A percentile compares a stretch with the other conserved stretches of the same genome.
phyloP scores from a whole-genome alignment of 805 yeast genomes.

The Cyberlindnera lachancei region DNA sequence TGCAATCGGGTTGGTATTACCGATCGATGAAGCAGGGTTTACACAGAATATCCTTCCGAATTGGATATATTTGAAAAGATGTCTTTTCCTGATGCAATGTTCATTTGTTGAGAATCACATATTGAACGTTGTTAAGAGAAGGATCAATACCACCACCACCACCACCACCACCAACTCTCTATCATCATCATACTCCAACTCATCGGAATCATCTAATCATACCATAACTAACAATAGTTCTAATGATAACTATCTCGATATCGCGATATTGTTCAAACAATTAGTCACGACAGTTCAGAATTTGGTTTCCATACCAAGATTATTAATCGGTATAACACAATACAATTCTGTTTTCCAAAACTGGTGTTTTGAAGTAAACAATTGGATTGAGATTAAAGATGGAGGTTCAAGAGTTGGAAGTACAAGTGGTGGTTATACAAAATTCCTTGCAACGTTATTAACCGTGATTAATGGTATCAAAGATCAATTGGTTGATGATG shows the following conservation, averaged over 20 bases:
- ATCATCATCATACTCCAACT: too few species aligned
- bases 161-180: too few species aligned
- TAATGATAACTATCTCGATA: constrained; percentile 13
- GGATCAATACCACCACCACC: too few species aligned
- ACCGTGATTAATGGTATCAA: constrained; percentile 13
- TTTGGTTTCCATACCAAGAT: constrained; percentile 27
- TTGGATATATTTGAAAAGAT: constrained; percentile 25
- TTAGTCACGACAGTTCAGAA: constrained; percentile 26
- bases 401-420: constrained; percentile 26
- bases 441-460: constrained; percentile 17
- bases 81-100: constrained; percentile 24
- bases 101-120: constrained; percentile 19
- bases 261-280: constrained; percentile 21
- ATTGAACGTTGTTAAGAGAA: too few species aligned
- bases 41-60: constrained; percentile 24
- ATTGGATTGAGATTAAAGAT: constrained; percentile 37
- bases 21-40: constrained; percentile 18
- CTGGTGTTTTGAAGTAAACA: constrained; percentile 34
- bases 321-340: constrained; percentile 26
- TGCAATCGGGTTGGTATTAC: constrained; percentile 28
- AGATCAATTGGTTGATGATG: too few species aligned
- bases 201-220: too few species aligned
- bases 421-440: constrained; percentile 16
- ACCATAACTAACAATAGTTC: constrained; percentile 1
- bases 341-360: constrained; percentile 22